Evolutionary conservation across 345 rosid genomes (phyloP).

Genomic region (Aurinia saxatilis): DNA sequence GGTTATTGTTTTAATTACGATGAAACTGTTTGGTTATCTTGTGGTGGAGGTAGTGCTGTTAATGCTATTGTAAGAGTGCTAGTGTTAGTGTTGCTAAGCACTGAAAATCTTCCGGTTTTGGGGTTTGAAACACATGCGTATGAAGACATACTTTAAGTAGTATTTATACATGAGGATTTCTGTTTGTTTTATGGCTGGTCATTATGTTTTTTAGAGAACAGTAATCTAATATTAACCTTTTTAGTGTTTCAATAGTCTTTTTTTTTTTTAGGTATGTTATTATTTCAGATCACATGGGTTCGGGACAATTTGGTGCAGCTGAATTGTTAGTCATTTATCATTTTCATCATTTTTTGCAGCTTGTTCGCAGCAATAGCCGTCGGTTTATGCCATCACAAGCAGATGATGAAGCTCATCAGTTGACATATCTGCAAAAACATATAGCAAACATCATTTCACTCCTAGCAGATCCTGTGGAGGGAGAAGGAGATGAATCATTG

Average conservation of each 20-base stretch:
- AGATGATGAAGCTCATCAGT: constrained; percentile 97
- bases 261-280: not conserved
- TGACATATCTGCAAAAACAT: constrained; percentile 94
- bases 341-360: constrained; percentile 45
- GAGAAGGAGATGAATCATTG: constrained; percentile 83
- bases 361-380: constrained; percentile 96
- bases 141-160: not conserved
- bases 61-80: no score
- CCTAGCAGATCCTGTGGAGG: constrained; percentile 86
- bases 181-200: not conserved
- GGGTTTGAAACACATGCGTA: not conserved
- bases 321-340: not conserved
- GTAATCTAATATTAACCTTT: not conserved
- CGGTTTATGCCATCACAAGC: constrained; percentile 92
- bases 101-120: not conserved
- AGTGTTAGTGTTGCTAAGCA: not conserved
- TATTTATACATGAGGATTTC: not conserved
- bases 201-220: not conserved
- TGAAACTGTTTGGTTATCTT: not conserved
- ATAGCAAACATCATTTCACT: constrained; percentile 79
- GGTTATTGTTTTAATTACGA: not conserved
- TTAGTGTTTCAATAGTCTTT: constrained; percentile 2
- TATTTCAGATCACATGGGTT: not conserved
- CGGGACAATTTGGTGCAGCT: not conserved
- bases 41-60: constrained; percentile 7